These are phyloP conservation scores for Mortierella hygrophila DNA, from an alignment of 192 early-diverging fungal genomes.

Conservation along the genomic window DNA sequence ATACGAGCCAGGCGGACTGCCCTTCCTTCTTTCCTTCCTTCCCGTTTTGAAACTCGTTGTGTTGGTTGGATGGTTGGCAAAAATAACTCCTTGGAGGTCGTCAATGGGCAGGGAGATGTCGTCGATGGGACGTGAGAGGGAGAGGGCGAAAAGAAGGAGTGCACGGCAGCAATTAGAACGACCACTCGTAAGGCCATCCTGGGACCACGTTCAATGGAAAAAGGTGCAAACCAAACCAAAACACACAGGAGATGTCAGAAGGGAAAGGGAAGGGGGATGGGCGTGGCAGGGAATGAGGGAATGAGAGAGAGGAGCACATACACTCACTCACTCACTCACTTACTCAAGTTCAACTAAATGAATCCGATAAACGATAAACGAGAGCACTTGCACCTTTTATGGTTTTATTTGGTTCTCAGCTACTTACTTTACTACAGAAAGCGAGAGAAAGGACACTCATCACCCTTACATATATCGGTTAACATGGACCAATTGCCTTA, in stretches of 20 bases:
- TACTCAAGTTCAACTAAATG: not conserved
- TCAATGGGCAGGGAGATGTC: no score
- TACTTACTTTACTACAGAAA: not conserved
- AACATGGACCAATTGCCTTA: not conserved
- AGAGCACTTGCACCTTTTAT: not conserved
- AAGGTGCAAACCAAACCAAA: not conserved
- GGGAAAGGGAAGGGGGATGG: not conserved
- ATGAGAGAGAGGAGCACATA: not conserved
- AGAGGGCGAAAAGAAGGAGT: not conserved
- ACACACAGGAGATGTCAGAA: not conserved
- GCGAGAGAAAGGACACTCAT: not conserved
- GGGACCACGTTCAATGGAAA: not conserved
- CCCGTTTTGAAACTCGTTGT: no score
- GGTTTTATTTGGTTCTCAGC: not conserved
- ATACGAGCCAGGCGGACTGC: no score
- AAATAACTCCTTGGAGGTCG: no score
- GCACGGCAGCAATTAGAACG: not conserved
- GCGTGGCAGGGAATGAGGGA: not conserved
- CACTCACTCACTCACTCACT: not conserved
- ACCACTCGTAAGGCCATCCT: not conserved
- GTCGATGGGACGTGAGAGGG: not conserved
- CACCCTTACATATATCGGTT: not conserved
- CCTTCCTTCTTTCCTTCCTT: no score
- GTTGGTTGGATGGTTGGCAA: no score
- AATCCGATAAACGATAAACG: conserved; percentile 5